phyloP scores from a whole-genome alignment of 495 filamentous ascomycete species.

The Echria macrotheca region DNA sequence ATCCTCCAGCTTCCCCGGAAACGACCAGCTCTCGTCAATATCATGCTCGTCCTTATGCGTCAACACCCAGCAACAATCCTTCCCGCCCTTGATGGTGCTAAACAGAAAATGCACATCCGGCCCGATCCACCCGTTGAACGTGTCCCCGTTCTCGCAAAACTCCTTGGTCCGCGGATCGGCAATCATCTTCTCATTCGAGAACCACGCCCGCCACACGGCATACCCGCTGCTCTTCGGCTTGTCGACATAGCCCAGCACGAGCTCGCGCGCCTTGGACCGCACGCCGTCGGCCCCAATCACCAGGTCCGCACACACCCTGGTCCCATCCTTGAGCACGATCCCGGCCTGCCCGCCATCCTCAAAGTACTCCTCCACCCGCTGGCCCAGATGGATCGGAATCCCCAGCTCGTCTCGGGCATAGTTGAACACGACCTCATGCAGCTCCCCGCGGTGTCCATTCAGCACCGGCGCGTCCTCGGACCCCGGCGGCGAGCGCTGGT shows the following conservation, averaged over 20 bases:
- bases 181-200: slow-evolving; percentile 54
- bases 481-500: slow-evolving; percentile 42
- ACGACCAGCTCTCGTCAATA: slow-evolving; percentile 58
- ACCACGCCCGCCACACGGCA: slow-evolving; percentile 57
- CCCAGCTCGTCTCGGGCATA: slow-evolving; percentile 50
- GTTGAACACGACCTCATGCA: slow-evolving; percentile 55
- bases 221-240: slow-evolving; percentile 56
- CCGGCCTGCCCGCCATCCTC: slow-evolving; percentile 49
- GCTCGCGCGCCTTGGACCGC: slow-evolving; percentile 51
- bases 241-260: slow-evolving; percentile 55
- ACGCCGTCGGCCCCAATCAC: slow-evolving; percentile 58
- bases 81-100: slow-evolving; percentile 52
- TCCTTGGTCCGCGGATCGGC: slow-evolving; percentile 50
- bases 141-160: slow-evolving; percentile 58
- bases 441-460: slow-evolving; percentile 56
- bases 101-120: slow-evolving; percentile 58
- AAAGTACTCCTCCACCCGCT: slow-evolving; percentile 50
- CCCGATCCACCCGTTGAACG: slow-evolving; percentile 56
- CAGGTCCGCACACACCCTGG: slow-evolving; percentile 46
- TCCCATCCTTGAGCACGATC: slow-evolving; percentile 48
- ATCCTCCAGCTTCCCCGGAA: slow-evolving; percentile 53
- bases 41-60: slow-evolving; percentile 56
- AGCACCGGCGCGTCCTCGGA: slow-evolving; percentile 50
- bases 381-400: slow-evolving; percentile 52
- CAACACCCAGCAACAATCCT: slow-evolving; percentile 61